Conservation (phyloP, 768 basidiomycete genomes). For the Boletus coccyginus region DNA sequence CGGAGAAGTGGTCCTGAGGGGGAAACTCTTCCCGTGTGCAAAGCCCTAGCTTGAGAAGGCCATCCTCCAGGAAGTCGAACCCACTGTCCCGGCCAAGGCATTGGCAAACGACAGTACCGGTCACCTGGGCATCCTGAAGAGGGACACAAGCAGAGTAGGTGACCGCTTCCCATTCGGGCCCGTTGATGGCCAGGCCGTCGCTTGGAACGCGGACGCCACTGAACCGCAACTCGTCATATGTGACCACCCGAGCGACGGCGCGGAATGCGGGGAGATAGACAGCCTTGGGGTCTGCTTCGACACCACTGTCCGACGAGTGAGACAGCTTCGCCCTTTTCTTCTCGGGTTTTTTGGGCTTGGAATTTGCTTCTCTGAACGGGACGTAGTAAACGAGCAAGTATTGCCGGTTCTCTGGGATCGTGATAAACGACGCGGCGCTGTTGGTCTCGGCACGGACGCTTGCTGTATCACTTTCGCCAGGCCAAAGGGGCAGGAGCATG, state of each 20-base stretch:
- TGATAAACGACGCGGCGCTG: conserved; percentile 36
- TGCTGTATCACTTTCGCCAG: conserved; percentile 62
- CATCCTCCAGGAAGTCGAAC: conserved; percentile 79
- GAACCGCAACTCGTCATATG: conserved; percentile 67
- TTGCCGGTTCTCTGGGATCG: conserved; percentile 49
- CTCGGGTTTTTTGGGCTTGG: conserved; percentile 22
- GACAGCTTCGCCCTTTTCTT: conserved; percentile 33
- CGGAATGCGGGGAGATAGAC: conserved; percentile 65
- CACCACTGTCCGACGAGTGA: conserved; percentile 26
- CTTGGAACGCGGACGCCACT: conserved; percentile 74
- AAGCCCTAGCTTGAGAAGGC: conserved; percentile 72
- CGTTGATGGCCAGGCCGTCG: conserved; percentile 65
- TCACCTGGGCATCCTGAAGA: conserved; percentile 34
- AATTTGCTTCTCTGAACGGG: conserved; percentile 34
- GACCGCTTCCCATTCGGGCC: conserved; percentile 52
- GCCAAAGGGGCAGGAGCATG: conserved; percentile 87
- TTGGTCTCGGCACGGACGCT: conserved; percentile 20
- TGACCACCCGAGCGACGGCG: conserved; percentile 70
- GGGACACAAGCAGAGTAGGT: conserved; percentile 29
- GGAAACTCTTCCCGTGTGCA: conserved; percentile 36
- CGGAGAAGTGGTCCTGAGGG: conserved; percentile 7
- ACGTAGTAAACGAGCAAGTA: conserved; percentile 84
- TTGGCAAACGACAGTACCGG: conserved; percentile 51
- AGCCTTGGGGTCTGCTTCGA: conserved; percentile 38
- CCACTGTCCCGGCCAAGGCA: conserved; percentile 63